Percentiles rank a stretch among this genome's conserved stretches.
Conservation (phyloP, 805 yeast species). For the Limtongozyma cylindracea region DNA sequence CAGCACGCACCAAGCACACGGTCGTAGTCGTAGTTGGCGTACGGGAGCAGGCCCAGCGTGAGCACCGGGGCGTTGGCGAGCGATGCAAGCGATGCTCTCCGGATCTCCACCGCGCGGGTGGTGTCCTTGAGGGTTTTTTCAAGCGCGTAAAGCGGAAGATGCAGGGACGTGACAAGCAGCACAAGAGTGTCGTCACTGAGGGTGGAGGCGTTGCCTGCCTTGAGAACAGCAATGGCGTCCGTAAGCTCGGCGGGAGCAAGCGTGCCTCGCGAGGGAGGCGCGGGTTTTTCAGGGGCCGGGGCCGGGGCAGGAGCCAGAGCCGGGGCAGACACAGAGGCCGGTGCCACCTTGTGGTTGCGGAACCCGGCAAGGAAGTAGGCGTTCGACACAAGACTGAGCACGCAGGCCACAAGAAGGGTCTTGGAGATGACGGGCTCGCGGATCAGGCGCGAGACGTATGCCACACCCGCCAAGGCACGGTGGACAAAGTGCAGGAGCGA, state of each 20-base stretch:
- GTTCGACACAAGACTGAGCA: slow-evolving; percentile 57
- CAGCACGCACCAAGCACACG: slow-evolving; percentile 98
- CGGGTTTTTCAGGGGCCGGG: too few species aligned
- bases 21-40: slow-evolving; percentile 66
- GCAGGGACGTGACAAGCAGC: slow-evolving; percentile 43
- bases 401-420: slow-evolving; percentile 43
- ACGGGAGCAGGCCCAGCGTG: slow-evolving; percentile 52
- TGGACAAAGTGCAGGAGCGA: slow-evolving; percentile 37
- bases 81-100: slow-evolving; percentile 79
- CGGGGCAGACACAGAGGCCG: slow-evolving; percentile 15
- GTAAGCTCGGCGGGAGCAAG: too few species aligned
- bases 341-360: slow-evolving; percentile 56
- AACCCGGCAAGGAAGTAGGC: slow-evolving; percentile 69
- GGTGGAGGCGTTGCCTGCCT: slow-evolving; percentile 42
- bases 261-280: too few species aligned
- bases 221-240: slow-evolving; percentile 18
- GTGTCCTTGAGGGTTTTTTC: slow-evolving; percentile 81
- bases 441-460: slow-evolving; percentile 37
- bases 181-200: slow-evolving; percentile 55
- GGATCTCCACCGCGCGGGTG: slow-evolving; percentile 78
- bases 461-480: slow-evolving; percentile 20
- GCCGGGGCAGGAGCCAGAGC: slow-evolving; percentile 5
- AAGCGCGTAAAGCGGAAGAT: slow-evolving; percentile 76
- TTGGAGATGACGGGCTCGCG: slow-evolving; percentile 66
- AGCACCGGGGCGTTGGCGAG: slow-evolving; percentile 65